Evolutionary conservation across 441 rosid species (phyloP).

Genomic region (Pelargonium cotyledonis): DNA sequence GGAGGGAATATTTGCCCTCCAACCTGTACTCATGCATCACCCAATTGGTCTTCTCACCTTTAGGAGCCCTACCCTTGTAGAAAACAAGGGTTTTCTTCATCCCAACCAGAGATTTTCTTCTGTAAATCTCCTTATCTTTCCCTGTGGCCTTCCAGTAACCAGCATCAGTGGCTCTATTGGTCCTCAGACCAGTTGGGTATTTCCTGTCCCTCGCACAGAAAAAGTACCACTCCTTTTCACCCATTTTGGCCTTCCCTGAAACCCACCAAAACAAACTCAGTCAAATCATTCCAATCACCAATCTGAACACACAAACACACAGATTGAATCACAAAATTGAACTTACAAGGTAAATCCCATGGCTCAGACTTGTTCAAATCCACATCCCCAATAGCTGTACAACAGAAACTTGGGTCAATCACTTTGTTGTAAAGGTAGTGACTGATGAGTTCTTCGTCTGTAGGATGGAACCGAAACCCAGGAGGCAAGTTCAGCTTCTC

Average conservation of each 20-base stretch:
- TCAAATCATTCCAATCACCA: no score
- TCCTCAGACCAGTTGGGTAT: constrained; percentile 79
- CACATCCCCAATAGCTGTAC: constrained; percentile 82
- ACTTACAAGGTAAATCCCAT: constrained; percentile 89
- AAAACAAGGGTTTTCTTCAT: constrained; percentile 96
- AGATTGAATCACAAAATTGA: neutral
- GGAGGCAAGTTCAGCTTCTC: constrained; percentile 83
- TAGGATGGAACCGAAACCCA: constrained; percentile 89
- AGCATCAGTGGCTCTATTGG: constrained; percentile 94
- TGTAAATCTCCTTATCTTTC: constrained; percentile 78
- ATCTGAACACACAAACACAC: neutral
- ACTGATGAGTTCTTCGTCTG: constrained; percentile 87
- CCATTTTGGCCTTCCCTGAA: constrained; percentile 90
- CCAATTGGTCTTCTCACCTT: constrained; percentile 74
- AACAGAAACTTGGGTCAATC: constrained; percentile 41
- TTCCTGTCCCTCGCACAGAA: constrained; percentile 83
- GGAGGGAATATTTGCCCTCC: constrained; percentile 65
- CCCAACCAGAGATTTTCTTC: constrained; percentile 72
- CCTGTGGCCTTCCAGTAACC: constrained; percentile 99
- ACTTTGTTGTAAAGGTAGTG: constrained; percentile 74
- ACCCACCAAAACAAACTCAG: constrained; percentile 1
- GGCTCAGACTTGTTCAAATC: constrained; percentile 96
- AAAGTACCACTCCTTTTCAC: constrained; percentile 93
- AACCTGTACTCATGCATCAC: constrained; percentile 87
- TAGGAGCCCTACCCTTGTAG: no score